Base-by-base conservation (phyloP, 1,284 basidiomycete species). In the Chalciporus piperatoides region DNA sequence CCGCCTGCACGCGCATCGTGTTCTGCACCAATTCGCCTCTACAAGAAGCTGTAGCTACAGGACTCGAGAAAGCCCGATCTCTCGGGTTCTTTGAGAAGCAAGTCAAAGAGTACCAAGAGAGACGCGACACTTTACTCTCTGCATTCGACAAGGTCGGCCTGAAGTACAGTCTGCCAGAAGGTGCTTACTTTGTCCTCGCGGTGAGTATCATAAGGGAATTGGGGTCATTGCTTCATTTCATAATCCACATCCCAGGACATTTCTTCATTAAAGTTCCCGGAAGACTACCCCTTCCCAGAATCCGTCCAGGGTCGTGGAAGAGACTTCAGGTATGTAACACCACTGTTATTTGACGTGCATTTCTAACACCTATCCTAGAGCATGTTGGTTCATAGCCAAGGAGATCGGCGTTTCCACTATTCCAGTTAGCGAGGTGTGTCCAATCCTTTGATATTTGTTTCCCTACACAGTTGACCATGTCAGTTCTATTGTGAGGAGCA, bases 1-100 rank as follows among this genome's bases (percentile, higher is more conserved):
- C 93, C 3, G 96, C 93, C 0, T 86, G 86, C 45, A 95, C 93
- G 0, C 86, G 96, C 37, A 96, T 99, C 63, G 90, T 97, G 15
- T 99, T 98, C 72, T 95, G 90, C 71, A 84, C 86, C 53, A 96
- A 95, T 71, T 93, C 91, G 0, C 90, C 91, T 8, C 73, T 94
- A 53, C 92, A 97, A 69, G 94, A 97, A 72, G 94, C 94, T 12
- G 84, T 84, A 15, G 96, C 97, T 0, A 78, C 80, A 15, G 97
- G 94, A 27, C 74, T 97, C 48, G 89, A 92, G 67, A 76, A 86
- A 60, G 92, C 88, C 1, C 69, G 71, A 9, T 70, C 87, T 57
- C 79, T 83, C 52, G 68, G 77, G 39, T 99, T 93, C 75, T 95
- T 97, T 61, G 80, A 82, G 55, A 83, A 68, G 19, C 95, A 99